Conservation (phyloP, 1,284 basidiomycete genomes). For the Rhodotorula sp. region DNA sequence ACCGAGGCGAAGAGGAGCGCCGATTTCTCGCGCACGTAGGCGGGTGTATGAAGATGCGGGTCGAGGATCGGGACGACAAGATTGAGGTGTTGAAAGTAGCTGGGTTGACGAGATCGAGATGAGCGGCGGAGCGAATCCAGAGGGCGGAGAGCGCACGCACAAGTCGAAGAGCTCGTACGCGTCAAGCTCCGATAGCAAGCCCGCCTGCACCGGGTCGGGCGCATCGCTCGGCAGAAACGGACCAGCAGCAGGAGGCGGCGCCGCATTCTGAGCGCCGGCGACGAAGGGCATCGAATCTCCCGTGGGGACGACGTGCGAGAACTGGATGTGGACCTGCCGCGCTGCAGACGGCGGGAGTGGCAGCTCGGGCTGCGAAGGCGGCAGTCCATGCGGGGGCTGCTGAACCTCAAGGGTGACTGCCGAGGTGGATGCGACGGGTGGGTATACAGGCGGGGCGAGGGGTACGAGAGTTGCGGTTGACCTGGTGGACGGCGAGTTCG, state of each 20-base stretch:
- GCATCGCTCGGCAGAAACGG: not conserved
- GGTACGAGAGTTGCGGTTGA: not conserved
- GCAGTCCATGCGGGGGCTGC: not conserved
- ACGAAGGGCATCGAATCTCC: constrained; percentile 3
- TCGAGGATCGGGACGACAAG: constrained; percentile 8
- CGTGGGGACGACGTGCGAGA: constrained; percentile 5
- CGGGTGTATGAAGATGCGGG: constrained; percentile 1
- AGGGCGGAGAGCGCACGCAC: not conserved
- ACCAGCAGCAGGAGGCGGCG: not conserved
- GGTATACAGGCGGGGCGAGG: not conserved
- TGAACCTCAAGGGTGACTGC: not conserved
- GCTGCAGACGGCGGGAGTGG: not conserved
- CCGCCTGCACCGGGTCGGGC: not conserved
- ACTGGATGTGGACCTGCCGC: constrained; percentile 1
- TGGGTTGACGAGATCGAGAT: not conserved
- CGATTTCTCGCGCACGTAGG: not conserved
- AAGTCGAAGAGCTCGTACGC: not conserved
- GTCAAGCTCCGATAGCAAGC: not conserved
- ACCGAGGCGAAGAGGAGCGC: constrained; percentile 40
- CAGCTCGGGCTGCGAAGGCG: not conserved
- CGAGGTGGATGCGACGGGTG: not conserved
- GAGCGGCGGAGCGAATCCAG: not conserved
- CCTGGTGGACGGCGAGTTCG: not conserved
- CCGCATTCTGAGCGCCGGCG: not conserved
- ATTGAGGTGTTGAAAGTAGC: constrained; percentile 7